These are phyloP conservation scores for Aspergillus sojae DNA, from an alignment of 2,329 filamentous ascomycete species.

Conservation along the genomic window DNA sequence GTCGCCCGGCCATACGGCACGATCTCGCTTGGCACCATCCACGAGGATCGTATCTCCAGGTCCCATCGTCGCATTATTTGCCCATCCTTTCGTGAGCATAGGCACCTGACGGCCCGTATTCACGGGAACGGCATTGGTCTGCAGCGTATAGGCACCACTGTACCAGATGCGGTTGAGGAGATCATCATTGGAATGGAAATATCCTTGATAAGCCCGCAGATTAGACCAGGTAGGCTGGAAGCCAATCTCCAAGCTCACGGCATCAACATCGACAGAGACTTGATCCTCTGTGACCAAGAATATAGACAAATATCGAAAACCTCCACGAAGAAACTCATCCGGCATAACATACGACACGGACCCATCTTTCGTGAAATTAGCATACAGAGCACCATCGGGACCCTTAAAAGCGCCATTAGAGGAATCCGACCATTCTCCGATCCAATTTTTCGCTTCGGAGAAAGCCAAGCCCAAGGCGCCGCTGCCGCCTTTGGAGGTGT, in stretches of 20 bases:
- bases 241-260: conserved; percentile 47
- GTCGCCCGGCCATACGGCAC: conserved; percentile 52
- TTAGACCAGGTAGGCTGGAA: conserved; percentile 58
- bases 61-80: conserved; percentile 44
- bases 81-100: conserved; percentile 37
- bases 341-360: conserved; percentile 43
- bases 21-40: conserved; percentile 48
- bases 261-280: conserved; percentile 38
- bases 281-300: conserved; percentile 38
- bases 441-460: conserved; percentile 52
- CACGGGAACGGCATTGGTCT: conserved; percentile 46
- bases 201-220: conserved; percentile 55
- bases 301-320: conserved; percentile 49
- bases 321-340: conserved; percentile 44
- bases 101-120: conserved; percentile 41
- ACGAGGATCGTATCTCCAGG: conserved; percentile 47
- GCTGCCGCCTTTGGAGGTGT: conserved; percentile 41
- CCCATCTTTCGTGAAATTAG: conserved; percentile 37
- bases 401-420: conserved; percentile 51
- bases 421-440: conserved; percentile 50
- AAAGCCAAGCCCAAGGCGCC: conserved; percentile 52
- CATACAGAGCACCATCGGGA: conserved; percentile 46
- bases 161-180: conserved; percentile 62
- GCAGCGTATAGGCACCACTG: conserved; percentile 57
- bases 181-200: conserved; percentile 55